Percentiles rank a stretch among this genome's conserved stretches.
Evolutionary conservation across 352 stramenopile species (phyloP).

Genomic region (Globisporangium carolinianum): DNA sequence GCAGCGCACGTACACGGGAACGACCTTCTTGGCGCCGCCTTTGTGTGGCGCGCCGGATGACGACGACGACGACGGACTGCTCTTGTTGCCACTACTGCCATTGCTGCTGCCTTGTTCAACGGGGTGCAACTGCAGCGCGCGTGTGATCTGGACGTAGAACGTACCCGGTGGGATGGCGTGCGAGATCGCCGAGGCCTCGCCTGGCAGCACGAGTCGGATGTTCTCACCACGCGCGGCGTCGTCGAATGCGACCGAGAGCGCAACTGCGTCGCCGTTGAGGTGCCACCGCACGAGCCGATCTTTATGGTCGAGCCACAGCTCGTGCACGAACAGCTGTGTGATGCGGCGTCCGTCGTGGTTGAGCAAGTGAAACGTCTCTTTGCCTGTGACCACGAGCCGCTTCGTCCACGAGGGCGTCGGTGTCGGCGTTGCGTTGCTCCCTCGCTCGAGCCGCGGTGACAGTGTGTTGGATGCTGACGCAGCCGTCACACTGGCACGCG

Average conservation of each 20-base stretch:
- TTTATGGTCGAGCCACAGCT: conserved; percentile 83
- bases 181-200: conserved; percentile 63
- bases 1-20: conserved; percentile 64
- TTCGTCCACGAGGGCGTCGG: conserved; percentile 55
- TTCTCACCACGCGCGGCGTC: conserved; percentile 57
- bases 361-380: conserved; percentile 73
- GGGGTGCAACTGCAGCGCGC: conserved; percentile 54
- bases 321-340: conserved; percentile 81
- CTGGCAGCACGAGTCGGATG: conserved; percentile 70
- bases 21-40: conserved; percentile 30
- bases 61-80: not conserved
- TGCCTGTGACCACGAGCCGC: conserved; percentile 72
- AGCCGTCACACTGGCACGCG: not conserved
- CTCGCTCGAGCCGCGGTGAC: conserved; percentile 17
- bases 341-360: conserved; percentile 51
- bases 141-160: conserved; percentile 79
- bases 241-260: conserved; percentile 75
- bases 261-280: conserved; percentile 75
- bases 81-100: not conserved
- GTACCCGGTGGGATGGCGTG: conserved; percentile 67
- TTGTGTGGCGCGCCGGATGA: not conserved
- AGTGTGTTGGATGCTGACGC: conserved; percentile 12
- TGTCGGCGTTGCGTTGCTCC: conserved; percentile 33
- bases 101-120: conserved; percentile 18
- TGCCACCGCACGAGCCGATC: conserved; percentile 78